Evolutionary conservation across 768 basidiomycete species (phyloP), one percentile per base, ranked within the genome.

Genomic region (Mycena latifolia): DNA sequence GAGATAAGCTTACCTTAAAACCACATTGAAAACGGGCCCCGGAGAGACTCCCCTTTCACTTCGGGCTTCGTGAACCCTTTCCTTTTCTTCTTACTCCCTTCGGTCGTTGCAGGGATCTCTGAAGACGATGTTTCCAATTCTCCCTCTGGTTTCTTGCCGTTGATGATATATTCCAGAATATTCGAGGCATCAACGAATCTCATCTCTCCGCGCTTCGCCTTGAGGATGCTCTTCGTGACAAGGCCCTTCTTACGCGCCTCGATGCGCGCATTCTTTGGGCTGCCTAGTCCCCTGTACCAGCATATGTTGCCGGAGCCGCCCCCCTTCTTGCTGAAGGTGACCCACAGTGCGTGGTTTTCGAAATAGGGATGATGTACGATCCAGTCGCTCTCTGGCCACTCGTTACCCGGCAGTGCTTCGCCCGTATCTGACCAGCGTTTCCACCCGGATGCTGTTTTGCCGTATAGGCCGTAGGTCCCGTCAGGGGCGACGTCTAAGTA

Each of bases 361-460:
- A 63, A 18, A 12, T 63, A 47, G 2, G 62, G 62, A 48, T 55
- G 62, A 9, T 27, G 45, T 8, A 63, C 47, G 25, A 63, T 11
- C 62, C 62, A 63, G 20, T 50, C 37, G 3, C 9, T 18, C 11
- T 55, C 28, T 29, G 54, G 55, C 62, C 62, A 56, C 39, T 8
- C 17, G 8, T 1, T n/a, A 25, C 27, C 46, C 6, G 18, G 33
- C 14, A 63, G 27, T 2, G 18, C 5, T 9, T 56, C 54, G 11
- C 62, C 54, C 20, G 62, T 29, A 15, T 64, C 63, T 7, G 15
- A 22, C 63, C 55, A 64, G 17, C 48, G 63, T 27, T 57, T 50
- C 55, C 63, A 57, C 5, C 63, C 63, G 17, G 18, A 6, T 5
- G 27, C 39, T 0, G 35, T 56, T 12, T 50, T 51, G 5, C 46